Percentiles rank a stretch among this genome's conserved stretches.
Evolutionary conservation across 1,284 basidiomycete species (phyloP).

Genomic region (Coniferiporia sulphurascens): DNA sequence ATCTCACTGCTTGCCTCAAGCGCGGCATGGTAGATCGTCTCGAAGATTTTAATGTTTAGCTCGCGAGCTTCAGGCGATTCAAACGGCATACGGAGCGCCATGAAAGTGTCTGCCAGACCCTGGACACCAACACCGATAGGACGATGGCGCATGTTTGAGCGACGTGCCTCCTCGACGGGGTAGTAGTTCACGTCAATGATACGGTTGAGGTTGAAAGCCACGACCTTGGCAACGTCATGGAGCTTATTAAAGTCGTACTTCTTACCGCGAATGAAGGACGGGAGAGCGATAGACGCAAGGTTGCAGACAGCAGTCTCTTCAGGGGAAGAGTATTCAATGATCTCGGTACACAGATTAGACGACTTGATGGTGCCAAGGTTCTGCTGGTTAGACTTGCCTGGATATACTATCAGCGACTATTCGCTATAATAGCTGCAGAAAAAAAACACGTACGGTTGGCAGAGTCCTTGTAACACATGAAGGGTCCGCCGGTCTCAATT

Average conservation of each 20-base stretch:
- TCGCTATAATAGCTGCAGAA: too few relatives aligned
- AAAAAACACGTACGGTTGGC: conserved; percentile 59
- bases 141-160: conserved; percentile 96
- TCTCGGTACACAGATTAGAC: conserved; percentile 98
- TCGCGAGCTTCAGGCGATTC: conserved; percentile 85
- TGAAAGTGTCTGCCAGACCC: conserved; percentile 97
- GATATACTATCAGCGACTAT: neutral
- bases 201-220: conserved; percentile 90
- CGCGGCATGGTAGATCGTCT: conserved; percentile 98
- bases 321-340: conserved; percentile 97
- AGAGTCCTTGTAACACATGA: conserved; percentile 97
- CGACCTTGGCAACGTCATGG: conserved; percentile 91
- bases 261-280: conserved; percentile 74
- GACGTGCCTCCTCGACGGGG: conserved; percentile 86
- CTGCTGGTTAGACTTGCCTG: conserved; percentile 96
- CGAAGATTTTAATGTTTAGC: conserved; percentile 96
- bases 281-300: conserved; percentile 94
- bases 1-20: conserved; percentile 92
- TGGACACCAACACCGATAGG: conserved; percentile 98
- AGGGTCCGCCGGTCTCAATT: conserved; percentile 97
- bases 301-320: conserved; percentile 99
- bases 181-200: conserved; percentile 96
- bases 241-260: conserved; percentile 92
- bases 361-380: conserved; percentile 99
- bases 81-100: conserved; percentile 95